Conservation (phyloP, 2,329 filamentous ascomycete species). For the Cercospora sp. region DNA sequence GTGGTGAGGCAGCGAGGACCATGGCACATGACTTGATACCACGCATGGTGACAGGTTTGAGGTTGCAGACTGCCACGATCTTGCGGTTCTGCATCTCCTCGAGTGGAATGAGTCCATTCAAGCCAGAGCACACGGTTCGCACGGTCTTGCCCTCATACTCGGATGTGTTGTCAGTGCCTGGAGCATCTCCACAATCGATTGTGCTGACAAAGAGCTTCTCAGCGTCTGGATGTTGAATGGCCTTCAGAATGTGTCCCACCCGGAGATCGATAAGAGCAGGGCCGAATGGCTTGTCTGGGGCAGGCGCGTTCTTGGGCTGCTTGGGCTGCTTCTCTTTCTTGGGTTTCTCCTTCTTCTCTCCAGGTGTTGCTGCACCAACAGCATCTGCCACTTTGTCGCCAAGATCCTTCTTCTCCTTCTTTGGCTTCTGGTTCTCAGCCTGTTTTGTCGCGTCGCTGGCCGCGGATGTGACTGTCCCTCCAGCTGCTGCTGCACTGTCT, state of each 20-base stretch:
- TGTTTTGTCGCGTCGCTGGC: slow-evolving; percentile 50
- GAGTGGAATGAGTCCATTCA: slow-evolving; percentile 88
- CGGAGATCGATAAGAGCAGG: slow-evolving; percentile 89
- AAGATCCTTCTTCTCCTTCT: slow-evolving; percentile 47
- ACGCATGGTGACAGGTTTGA: slow-evolving; percentile 99
- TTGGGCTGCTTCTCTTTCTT: slow-evolving; percentile 89
- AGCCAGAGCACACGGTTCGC: slow-evolving; percentile 92
- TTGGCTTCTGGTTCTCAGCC: slow-evolving; percentile 39
- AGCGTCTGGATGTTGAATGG: slow-evolving; percentile 91
- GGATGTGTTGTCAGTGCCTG: slow-evolving; percentile 82
- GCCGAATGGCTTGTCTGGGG: slow-evolving; percentile 73
- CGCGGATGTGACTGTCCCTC: slow-evolving; percentile 45
- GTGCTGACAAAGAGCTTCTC: slow-evolving; percentile 95
- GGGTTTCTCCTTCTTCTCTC: slow-evolving; percentile 65
- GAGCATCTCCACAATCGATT: slow-evolving; percentile 86
- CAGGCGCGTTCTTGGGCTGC: slow-evolving; percentile 58
- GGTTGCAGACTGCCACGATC: slow-evolving; percentile 92
- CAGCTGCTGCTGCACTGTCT: slow-evolving; percentile 51
- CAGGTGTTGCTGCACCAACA: slow-evolving; percentile 44
- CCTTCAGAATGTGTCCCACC: slow-evolving; percentile 96
- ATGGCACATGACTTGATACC: slow-evolving; percentile 80
- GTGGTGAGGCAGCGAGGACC: slow-evolving; percentile 93
- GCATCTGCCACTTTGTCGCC: slow-evolving; percentile 52
- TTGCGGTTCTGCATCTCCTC: slow-evolving; percentile 97
- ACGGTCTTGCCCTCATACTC: slow-evolving; percentile 90